phyloP scores from a whole-genome alignment of 176 grass and related monocot genomes.

The Oryza meyeriana region DNA sequence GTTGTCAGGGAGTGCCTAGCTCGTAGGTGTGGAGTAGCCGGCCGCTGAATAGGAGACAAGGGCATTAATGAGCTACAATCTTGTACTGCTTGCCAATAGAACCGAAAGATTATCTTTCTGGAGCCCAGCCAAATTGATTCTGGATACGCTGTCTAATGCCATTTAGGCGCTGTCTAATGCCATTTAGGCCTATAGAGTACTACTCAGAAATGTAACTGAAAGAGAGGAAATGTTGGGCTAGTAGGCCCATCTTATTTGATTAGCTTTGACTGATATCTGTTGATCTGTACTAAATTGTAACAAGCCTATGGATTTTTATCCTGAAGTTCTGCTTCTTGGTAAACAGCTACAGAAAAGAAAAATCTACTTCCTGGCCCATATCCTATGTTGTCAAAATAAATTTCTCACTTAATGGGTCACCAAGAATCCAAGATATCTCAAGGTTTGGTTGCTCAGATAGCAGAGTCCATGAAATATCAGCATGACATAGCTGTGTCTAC shows the following conservation, averaged over 20 bases:
- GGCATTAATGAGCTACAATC: slow-evolving; percentile 50
- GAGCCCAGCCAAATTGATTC: background rate
- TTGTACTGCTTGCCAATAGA: slow-evolving; percentile 25
- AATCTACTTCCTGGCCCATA: background rate
- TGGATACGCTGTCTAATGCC: background rate
- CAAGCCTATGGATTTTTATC: background rate
- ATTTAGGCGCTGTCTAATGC: no score
- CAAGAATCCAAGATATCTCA: no score
- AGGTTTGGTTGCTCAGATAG: no score
- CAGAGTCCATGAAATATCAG: no score
- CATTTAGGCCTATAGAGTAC: background rate
- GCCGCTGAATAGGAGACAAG: slow-evolving; percentile 29
- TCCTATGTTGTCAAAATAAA: background rate
- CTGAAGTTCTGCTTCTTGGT: background rate
- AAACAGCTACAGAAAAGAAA: background rate
- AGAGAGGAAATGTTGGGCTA: background rate
- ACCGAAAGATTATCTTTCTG: background rate
- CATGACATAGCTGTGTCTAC: no score
- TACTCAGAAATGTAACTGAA: background rate
- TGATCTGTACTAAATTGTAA: background rate
- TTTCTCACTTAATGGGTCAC: no score
- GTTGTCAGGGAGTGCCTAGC: slow-evolving; percentile 17
- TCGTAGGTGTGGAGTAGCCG: slow-evolving; percentile 35
- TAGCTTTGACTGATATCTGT: background rate
- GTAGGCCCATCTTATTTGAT: background rate